phyloP scores from a whole-genome alignment of 2,329 filamentous ascomycete genomes.

The Fusarium sp. region DNA sequence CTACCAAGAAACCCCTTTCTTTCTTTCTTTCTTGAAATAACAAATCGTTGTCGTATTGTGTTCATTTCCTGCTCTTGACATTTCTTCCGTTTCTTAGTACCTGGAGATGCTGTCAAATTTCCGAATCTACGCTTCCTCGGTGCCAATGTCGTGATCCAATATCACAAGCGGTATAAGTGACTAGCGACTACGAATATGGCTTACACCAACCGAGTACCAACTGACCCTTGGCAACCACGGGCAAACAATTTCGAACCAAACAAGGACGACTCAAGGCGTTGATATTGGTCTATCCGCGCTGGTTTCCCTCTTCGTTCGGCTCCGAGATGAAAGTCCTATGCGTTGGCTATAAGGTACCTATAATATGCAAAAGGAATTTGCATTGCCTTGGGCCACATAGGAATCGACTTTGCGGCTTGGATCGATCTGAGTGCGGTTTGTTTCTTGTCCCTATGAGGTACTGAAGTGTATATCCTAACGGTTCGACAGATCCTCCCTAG shows the following conservation, averaged over 20 bases:
- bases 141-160: not conserved
- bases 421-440: not conserved
- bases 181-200: not conserved
- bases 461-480: not conserved
- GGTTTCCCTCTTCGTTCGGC: not conserved
- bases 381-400: not conserved
- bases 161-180: slow-evolving; percentile 7
- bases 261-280: not conserved
- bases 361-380: not conserved
- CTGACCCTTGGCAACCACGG: slow-evolving; percentile 9
- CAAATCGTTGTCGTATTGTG: not conserved
- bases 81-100: not conserved
- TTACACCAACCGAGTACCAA: slow-evolving; percentile 4
- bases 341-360: not conserved
- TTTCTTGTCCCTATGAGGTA: not conserved
- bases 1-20: not conserved
- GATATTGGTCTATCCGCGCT: no score
- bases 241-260: slow-evolving; percentile 3
- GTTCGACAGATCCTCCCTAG: not conserved
- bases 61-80: not conserved
- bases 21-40: not conserved
- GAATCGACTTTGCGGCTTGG: not conserved
- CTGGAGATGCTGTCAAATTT: not conserved
- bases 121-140: not conserved
- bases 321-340: slow-evolving; percentile 2